Evolutionary conservation across 2,329 filamentous ascomycete genomes (phyloP).

Genomic region (Oidium heveae): DNA sequence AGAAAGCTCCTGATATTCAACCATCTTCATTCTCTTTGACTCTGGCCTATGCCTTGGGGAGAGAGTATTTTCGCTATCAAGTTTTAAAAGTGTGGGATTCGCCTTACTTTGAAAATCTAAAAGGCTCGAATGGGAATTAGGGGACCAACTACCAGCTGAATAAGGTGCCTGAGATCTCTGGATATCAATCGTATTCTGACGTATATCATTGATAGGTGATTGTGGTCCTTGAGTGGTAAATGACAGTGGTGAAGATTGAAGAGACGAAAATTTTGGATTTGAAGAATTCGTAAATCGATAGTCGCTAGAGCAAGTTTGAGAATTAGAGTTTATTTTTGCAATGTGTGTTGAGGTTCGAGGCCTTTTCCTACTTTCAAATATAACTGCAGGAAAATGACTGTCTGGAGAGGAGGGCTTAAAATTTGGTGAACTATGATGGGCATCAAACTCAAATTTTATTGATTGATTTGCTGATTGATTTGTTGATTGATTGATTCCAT

Average conservation of each 20-base stretch:
- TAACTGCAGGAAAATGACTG: constrained; percentile 10
- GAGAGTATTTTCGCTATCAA: constrained; percentile 3
- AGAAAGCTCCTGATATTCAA: not conserved
- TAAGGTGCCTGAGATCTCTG: constrained; percentile 5
- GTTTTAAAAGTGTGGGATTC: constrained; percentile 11
- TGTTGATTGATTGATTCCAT: constrained; percentile 6
- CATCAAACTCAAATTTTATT: not conserved
- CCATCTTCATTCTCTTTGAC: not conserved
- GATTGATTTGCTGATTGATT: constrained; percentile 11
- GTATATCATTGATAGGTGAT: constrained; percentile 11
- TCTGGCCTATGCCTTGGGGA: constrained; percentile 1
- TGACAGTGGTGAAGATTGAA: constrained; percentile 5
- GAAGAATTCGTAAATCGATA: not conserved
- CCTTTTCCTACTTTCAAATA: constrained; percentile 7
- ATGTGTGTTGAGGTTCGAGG: constrained; percentile 9
- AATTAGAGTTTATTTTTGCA: constrained; percentile 7
- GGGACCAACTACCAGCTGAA: constrained; percentile 10
- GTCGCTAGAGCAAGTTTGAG: constrained; percentile 6
- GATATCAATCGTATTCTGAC: constrained; percentile 4
- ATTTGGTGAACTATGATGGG: constrained; percentile 10
- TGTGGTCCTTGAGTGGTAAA: constrained; percentile 6
- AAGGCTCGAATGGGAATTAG: constrained; percentile 8
- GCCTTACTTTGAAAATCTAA: constrained; percentile 10
- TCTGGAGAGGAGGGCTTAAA: constrained; percentile 10
- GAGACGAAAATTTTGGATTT: constrained; percentile 8